A percentile compares a stretch with the other conserved stretches of the same genome.
Evolutionary conservation across 306 rosid species (phyloP).

Genomic region (Sphenostylis stenocarpa): DNA sequence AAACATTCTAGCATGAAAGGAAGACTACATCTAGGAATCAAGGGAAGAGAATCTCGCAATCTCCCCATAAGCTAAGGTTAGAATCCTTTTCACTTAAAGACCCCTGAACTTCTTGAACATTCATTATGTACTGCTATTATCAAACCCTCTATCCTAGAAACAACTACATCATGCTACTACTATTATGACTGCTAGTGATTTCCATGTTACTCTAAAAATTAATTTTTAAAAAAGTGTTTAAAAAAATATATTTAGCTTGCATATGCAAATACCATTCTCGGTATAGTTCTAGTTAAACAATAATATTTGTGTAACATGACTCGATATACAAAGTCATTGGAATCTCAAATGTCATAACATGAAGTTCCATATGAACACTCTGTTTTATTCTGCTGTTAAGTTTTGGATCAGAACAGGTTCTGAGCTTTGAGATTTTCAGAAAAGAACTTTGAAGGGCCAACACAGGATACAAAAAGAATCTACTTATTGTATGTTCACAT

Average conservation of each 20-base stretch:
- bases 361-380: background rate
- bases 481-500: background rate
- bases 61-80: too few species aligned
- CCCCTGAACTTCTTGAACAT: constrained; percentile 74
- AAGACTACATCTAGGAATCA: too few species aligned
- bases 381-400: background rate
- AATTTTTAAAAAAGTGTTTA: background rate
- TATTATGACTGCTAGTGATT: background rate
- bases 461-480: background rate
- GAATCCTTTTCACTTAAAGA: constrained; percentile 22
- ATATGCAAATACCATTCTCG: background rate
- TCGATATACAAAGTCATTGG: background rate
- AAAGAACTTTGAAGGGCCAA: background rate
- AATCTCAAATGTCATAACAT: background rate
- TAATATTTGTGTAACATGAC: background rate
- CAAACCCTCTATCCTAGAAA: constrained; percentile 85
- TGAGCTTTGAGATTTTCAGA: background rate
- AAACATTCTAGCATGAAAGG: too few species aligned
- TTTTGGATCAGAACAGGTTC: background rate
- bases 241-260: background rate
- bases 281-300: background rate
- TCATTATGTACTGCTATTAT: constrained; percentile 58
- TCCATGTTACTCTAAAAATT: constrained; percentile 36
- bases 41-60: too few species aligned
- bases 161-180: background rate